Evolutionary conservation across 164 flowering plant genomes (phyloP), one percentile per base, ranked within the genome.

Genomic region (Nelumbo lutea): DNA sequence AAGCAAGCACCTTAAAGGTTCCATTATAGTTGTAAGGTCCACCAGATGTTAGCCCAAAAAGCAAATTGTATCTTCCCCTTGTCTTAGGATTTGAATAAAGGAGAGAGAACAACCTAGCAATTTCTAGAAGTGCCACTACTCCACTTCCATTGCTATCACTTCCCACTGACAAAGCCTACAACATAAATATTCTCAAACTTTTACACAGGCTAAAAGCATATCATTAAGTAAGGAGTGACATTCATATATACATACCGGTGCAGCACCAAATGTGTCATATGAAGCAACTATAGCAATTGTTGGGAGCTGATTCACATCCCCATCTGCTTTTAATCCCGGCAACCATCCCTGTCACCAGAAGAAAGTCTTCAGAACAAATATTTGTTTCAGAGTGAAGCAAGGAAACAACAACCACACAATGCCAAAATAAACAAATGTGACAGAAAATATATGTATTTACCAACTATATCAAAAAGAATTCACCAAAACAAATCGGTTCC

Each of bases 101-200:
- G 71, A 83, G 81, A 71, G 97, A 90, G 67, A 96, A 96, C 67
- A 96, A 72, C 72, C 99, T 84, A 68, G 98, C 97, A 68, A 96
- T 81, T 73, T 96, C 99, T 62, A 96, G 89, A 74, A 96, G 93
- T 45, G 90, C 98, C 71, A 79, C 97, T 77, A 90, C 82, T 41
- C 98, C 99, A 85, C 99, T 96, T 70, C 99, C 98, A 79, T 86
- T 93, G 80, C 99, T 96, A 76, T 96, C 99, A 78, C 90, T 90
- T 76, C 99, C 98, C 70, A 90, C 91, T 53, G 98, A 88, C 59
- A 96, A 75, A 65, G 88, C 99, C 98, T 96, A 72, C 70, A 80
- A 40, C 8, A 52, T 40, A 46, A 46, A 53, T 5, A 61, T 43
- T n/a, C 42, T 56, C 40, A 15, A 61, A 65, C 65, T 14, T 51